Evolutionary conservation across 306 rosid species (phyloP), one percentile per base, ranked within the genome.

Genomic region (Pterocarpus santalinus): DNA sequence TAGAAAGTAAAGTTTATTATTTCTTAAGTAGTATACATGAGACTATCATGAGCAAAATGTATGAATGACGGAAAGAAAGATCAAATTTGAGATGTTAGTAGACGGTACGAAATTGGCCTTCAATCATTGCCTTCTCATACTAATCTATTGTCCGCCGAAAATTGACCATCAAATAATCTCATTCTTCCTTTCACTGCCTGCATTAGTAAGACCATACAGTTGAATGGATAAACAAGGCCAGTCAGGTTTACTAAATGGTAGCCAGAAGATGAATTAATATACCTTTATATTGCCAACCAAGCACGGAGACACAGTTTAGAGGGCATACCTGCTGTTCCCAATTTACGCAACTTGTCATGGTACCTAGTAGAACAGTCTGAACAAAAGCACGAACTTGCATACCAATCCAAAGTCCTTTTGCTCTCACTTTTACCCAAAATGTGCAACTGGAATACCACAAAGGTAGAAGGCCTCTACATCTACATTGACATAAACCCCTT

Each of bases 391-490:
- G 92, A 44, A 22, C 4, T 87, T 85, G 92, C 66, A 89, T 55
- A 34, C 91, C 94, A 51, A 90, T 84, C 94, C 97, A 92, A 28
- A 90, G 88, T 5, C 97, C 97, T 60, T 56, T 80, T 73, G 89
- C 94, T 82, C 80, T 62, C 11, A 88, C 46, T 2, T 81, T 44
- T 3, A 47, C 75, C 89, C 78, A 87, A 79, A 92, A 90, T 66
- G 84, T 90, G 92, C 87, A 71, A 61, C 58, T 66, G 97, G 97
- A 81, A 88, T 88, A 67, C 97, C 97, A 84, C 92, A 92, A 1
- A 92, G 87, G 73, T 90, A 90, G 83, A 78, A 90, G 2, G 97
- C 90, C 32, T 88, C 92, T 3, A 92, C 73, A 72, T 92, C n/a
- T n/a, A n/a, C n/a, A n/a, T n/a, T 92, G 49, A 90, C 80, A 65